Base-by-base conservation (phyloP, 495 filamentous ascomycete genomes). In the Evansstolkia leycettana region DNA sequence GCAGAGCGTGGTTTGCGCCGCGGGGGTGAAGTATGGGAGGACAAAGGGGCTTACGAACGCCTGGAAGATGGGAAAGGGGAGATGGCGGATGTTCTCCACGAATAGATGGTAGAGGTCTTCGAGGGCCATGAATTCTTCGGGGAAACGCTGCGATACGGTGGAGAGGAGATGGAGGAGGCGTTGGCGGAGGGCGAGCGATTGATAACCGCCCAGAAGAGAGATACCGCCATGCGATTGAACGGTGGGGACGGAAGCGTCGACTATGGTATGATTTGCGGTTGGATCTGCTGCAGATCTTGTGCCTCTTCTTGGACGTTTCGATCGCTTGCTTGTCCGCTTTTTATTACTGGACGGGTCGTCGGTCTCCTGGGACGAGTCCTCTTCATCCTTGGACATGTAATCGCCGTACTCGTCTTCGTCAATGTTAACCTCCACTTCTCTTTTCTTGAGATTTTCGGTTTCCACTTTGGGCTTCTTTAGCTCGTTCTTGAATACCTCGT, bases 51-150 rank as follows among this genome's bases (percentile, higher is more conserved):
- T 71, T 43, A 89, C 57, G 36, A 93, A 73, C n/a, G 76, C 57
- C 26, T 75, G 67, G 55, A 92, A 93, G n/a, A 73, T 51, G 0
- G 76, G 69, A 0, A 87, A 64, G 0, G 84, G 73, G 2, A 88
- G 65, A 17, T 65, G 65, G 12, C 75, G 69, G 13, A 90, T 66
- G 37, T 72, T 71, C 26, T 79, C 73, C 33, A 72, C 67, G 39
- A 78, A 80, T 13, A 68, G 57, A 38, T 80, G 69, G 57, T 85
- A 87, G 41, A 92, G 72, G 5, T 75, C 71, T 1, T 57, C 54
- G 0, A 70, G 45, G 14, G 54, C 31, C 13, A 66, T 64, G 41
- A 79, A 76, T n/a, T 57, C 43, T 1, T 50, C 20, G 1, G 62
- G 56, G 4, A 70, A 40, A 2, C 28, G 40, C 33, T 47, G 36